A percentile compares a stretch with the other conserved stretches of the same genome.
Evolutionary conservation across 371 early-diverging fungal species (phyloP).

Genomic region (Mucor piriformis): DNA sequence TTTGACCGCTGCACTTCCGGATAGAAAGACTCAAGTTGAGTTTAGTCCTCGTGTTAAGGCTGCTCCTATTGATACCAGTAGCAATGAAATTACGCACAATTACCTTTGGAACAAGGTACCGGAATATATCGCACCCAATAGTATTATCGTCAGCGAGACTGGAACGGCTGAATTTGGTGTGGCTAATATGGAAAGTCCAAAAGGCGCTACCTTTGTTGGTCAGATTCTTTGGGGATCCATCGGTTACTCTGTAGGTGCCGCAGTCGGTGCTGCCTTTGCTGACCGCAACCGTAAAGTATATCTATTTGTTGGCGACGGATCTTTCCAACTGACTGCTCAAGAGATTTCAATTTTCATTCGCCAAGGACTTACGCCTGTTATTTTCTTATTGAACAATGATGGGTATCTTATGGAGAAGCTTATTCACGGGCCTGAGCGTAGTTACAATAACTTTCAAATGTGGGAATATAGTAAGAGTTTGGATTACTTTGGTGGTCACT

Average conservation of each 20-base stretch:
- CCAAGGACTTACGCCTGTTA: conserved; percentile 48
- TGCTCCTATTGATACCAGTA: conserved; percentile 17
- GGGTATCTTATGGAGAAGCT: conserved; percentile 57
- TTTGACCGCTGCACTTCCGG: conserved; percentile 32
- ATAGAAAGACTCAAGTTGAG: conserved; percentile 13
- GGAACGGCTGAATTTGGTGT: conserved; percentile 55
- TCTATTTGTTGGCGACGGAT: conserved; percentile 59
- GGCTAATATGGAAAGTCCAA: conserved; percentile 39
- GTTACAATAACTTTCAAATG: conserved; percentile 53
- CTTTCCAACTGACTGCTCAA: conserved; percentile 53
- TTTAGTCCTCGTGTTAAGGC: conserved; percentile 22
- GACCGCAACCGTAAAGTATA: conserved; percentile 33
- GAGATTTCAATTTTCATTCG: conserved; percentile 54
- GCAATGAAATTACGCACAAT: conserved; percentile 33
- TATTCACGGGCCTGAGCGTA: conserved; percentile 48
- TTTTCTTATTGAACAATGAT: conserved; percentile 56
- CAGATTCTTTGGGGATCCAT: conserved; percentile 53
- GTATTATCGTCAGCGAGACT: conserved; percentile 51
- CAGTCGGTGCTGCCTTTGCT: conserved; percentile 42
- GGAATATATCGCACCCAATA: conserved; percentile 32
- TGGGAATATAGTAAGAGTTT: conserved; percentile 51
- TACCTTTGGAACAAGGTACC: conserved; percentile 49
- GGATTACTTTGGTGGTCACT: conserved; percentile 40
- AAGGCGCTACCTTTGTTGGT: conserved; percentile 34
- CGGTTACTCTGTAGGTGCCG: conserved; percentile 43